phyloP scores from a whole-genome alignment of 768 basidiomycete species.

The Leccinellum albellum region DNA sequence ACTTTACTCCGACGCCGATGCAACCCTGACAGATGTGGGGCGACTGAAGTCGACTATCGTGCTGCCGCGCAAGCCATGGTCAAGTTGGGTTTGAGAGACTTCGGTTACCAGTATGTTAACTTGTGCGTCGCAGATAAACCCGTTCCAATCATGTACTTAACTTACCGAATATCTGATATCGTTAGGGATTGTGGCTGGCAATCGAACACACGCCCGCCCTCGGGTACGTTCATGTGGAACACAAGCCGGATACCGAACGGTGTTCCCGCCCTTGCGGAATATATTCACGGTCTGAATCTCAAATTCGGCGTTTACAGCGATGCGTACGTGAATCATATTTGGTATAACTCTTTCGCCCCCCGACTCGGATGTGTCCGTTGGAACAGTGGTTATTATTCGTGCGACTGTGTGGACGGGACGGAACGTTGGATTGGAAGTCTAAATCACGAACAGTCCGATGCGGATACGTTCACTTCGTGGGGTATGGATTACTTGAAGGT shows the following conservation, averaged over 20 bases:
- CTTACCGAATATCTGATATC: neutral
- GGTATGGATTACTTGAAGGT: slow-evolving; percentile 14
- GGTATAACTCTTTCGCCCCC: neutral
- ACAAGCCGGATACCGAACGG: slow-evolving; percentile 7
- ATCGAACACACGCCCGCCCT: neutral
- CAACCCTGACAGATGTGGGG: slow-evolving; percentile 3
- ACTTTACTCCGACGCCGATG: neutral
- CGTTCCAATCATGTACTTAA: neutral
- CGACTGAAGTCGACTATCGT: slow-evolving; percentile 4
- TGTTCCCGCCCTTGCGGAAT: slow-evolving; percentile 9
- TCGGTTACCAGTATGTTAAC: slow-evolving; percentile 9
- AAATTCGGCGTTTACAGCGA: slow-evolving; percentile 10
- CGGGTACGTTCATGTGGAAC: slow-evolving; percentile 9
- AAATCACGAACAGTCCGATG: slow-evolving; percentile 8
- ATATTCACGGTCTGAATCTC: slow-evolving; percentile 9
- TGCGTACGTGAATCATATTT: slow-evolving; percentile 3
- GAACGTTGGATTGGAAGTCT: slow-evolving; percentile 8
- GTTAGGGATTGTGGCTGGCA: slow-evolving; percentile 15
- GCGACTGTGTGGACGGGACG: neutral
- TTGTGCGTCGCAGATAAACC: neutral
- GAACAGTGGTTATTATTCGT: slow-evolving; percentile 10
- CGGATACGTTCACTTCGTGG: slow-evolving; percentile 4
- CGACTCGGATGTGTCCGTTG: neutral
- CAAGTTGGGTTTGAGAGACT: neutral
- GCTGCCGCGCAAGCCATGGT: slow-evolving; percentile 6